A percentile compares a stretch with the other conserved stretches of the same genome.
phyloP scores from a whole-genome alignment of 129 eudicot genomes.

The Escallonia rubra region DNA sequence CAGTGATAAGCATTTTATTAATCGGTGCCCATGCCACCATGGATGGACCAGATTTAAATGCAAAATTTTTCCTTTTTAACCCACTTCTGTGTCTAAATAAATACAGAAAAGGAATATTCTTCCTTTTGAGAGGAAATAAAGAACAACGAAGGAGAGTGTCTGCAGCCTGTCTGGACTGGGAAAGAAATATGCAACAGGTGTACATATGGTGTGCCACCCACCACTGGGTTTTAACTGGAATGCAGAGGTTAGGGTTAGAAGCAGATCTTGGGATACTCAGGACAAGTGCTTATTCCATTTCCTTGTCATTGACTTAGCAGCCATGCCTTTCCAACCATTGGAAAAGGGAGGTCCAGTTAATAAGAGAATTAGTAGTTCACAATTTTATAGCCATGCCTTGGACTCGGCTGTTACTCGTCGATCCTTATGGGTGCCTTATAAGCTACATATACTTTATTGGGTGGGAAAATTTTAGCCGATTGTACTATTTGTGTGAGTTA shows the following conservation, averaged over 20 bases:
- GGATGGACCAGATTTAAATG: conserved; percentile 13
- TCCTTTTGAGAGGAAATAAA: neutral
- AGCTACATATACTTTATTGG: too few species aligned
- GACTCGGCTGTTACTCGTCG: too few species aligned
- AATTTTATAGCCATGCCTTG: too few species aligned
- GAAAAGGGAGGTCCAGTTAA: too few species aligned
- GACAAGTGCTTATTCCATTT: too few species aligned
- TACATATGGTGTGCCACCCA: neutral
- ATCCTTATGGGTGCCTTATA: too few species aligned
- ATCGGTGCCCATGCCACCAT: conserved; percentile 9
- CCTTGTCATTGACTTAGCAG: too few species aligned
- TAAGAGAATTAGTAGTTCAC: too few species aligned
- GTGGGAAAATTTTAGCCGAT: neutral
- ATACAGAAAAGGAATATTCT: neutral
- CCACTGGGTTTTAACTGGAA: neutral
- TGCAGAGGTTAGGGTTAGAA: neutral
- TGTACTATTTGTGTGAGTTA: too few species aligned
- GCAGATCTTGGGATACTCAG: neutral
- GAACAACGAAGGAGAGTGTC: neutral
- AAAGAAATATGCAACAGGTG: neutral
- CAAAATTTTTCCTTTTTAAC: neutral
- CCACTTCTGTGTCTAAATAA: neutral
- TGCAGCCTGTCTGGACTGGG: neutral
- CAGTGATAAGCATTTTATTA: neutral
- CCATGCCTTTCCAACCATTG: too few species aligned